Percentiles rank a stretch among this genome's conserved stretches.
Evolutionary conservation across 1,139 yeast species (phyloP).

Genomic region (Trichomonascaceae sp.): DNA sequence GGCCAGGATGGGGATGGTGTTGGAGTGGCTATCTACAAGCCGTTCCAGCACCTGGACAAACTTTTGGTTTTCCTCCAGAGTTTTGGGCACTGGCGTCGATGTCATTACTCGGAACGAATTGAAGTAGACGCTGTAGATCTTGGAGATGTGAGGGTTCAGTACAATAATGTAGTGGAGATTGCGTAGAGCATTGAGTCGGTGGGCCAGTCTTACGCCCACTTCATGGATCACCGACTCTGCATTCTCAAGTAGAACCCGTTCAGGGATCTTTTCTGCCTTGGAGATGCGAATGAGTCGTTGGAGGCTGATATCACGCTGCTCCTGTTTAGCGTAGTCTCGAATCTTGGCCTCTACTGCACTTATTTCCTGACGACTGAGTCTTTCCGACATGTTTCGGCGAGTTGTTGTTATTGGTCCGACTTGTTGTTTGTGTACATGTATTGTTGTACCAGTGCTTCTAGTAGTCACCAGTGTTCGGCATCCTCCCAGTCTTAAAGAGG

Average conservation of each 20-base stretch:
- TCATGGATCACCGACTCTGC: slow-evolving; percentile 31
- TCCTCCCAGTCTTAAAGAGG: too few species aligned
- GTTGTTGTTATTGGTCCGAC: too few species aligned
- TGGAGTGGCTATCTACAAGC: slow-evolving; percentile 65
- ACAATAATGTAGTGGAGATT: slow-evolving; percentile 71
- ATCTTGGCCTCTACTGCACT: too few species aligned
- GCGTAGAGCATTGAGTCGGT: slow-evolving; percentile 55
- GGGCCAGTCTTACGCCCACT: slow-evolving; percentile 35
- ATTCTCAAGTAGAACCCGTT: slow-evolving; percentile 23
- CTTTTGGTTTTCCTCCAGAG: slow-evolving; percentile 38
- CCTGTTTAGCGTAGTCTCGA: background rate
- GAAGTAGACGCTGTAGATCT: slow-evolving; percentile 60
- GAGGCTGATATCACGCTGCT: slow-evolving; percentile 8
- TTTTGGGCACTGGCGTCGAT: slow-evolving; percentile 30
- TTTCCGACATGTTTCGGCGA: too few species aligned
- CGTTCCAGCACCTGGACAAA: slow-evolving; percentile 41
- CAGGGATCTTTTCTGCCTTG: slow-evolving; percentile 15
- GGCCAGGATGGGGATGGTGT: slow-evolving; percentile 68
- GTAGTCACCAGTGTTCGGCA: too few species aligned
- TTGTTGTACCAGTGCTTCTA: too few species aligned
- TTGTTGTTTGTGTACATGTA: too few species aligned
- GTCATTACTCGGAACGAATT: slow-evolving; percentile 54
- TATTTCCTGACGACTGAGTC: too few species aligned
- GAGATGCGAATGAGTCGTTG: slow-evolving; percentile 17
- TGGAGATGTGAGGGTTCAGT: slow-evolving; percentile 80